A percentile compares a stretch with the other conserved stretches of the same genome.
These are phyloP conservation scores for Royoungia palumana DNA, from an alignment of 768 basidiomycete genomes.

Conservation along the genomic window DNA sequence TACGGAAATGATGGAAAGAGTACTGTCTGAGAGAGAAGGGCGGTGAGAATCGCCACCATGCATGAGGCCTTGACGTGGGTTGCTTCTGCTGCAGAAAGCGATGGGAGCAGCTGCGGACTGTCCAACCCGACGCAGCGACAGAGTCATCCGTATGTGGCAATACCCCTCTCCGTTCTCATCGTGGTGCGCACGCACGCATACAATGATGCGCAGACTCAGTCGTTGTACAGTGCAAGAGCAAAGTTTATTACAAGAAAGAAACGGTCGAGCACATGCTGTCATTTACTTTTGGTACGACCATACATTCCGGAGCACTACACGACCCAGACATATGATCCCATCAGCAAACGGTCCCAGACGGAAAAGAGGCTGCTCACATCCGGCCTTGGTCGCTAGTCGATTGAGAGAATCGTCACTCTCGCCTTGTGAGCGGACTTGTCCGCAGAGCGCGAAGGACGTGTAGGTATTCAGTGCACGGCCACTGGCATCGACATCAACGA, in stretches of 20 bases:
- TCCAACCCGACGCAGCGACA: constrained; percentile 3
- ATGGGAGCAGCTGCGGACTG: background rate
- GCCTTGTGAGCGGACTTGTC: constrained; percentile 89
- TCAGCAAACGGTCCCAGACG: constrained; percentile 5
- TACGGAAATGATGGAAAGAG: constrained; percentile 48
- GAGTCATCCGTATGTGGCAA: constrained; percentile 24
- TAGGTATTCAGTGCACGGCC: constrained; percentile 76
- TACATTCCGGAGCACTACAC: constrained; percentile 87
- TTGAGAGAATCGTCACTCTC: constrained; percentile 97
- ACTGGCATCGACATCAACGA: constrained; percentile 89
- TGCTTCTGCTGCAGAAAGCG: too few relatives aligned
- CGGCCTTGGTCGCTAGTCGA: constrained; percentile 91
- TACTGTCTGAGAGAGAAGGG: constrained; percentile 41
- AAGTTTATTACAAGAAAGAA: constrained; percentile 17
- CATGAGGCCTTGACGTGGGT: constrained; percentile 17
- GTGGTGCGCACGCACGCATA: too few relatives aligned
- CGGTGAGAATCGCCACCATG: constrained; percentile 16
- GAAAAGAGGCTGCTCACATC: constrained; percentile 60
- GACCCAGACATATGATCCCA: constrained; percentile 4
- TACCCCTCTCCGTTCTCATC: background rate
- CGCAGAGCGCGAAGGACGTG: constrained; percentile 93
- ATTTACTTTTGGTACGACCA: constrained; percentile 92
- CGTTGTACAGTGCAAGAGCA: too few relatives aligned
- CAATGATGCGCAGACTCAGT: too few relatives aligned
- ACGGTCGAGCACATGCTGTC: constrained; percentile 12